Evolutionary conservation across 305 asterid genomes (phyloP).

Genomic region (Fraxinus baroniana): DNA sequence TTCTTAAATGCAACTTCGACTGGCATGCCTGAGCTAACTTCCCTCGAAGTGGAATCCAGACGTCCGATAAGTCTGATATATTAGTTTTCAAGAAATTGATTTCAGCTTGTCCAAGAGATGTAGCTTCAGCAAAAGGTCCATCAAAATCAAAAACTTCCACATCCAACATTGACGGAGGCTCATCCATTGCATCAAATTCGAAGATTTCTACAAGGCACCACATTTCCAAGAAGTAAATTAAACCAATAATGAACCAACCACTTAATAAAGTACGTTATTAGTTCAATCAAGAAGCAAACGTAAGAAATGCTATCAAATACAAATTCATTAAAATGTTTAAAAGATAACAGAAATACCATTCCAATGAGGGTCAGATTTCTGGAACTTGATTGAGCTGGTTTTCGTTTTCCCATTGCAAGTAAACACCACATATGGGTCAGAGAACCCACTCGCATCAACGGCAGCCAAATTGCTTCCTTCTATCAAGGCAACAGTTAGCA

Average conservation of each 20-base stretch:
- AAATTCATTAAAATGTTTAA: too few relatives aligned
- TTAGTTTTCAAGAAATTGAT: slow-evolving; percentile 29
- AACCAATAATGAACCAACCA: not conserved
- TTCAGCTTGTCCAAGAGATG: slow-evolving; percentile 63
- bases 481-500: slow-evolving; percentile 88
- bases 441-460: slow-evolving; percentile 74
- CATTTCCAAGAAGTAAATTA: not conserved
- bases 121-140: slow-evolving; percentile 89
- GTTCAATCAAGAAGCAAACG: not conserved
- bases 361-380: slow-evolving; percentile 79
- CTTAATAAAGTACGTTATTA: not conserved
- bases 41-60: slow-evolving; percentile 89
- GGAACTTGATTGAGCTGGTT: slow-evolving; percentile 93
- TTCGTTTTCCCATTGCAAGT: slow-evolving; percentile 86
- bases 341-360: slow-evolving; percentile 50
- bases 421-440: slow-evolving; percentile 93
- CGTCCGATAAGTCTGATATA: slow-evolving; percentile 75
- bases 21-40: slow-evolving; percentile 95
- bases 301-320: not conserved
- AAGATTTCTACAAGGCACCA: slow-evolving; percentile 25
- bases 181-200: slow-evolving; percentile 97
- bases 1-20: slow-evolving; percentile 85
- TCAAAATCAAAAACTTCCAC: slow-evolving; percentile 89
- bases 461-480: slow-evolving; percentile 87
- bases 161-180: slow-evolving; percentile 85